phyloP scores from a whole-genome alignment of 2,329 filamentous ascomycete genomes.

The Exophiala viscosa region DNA sequence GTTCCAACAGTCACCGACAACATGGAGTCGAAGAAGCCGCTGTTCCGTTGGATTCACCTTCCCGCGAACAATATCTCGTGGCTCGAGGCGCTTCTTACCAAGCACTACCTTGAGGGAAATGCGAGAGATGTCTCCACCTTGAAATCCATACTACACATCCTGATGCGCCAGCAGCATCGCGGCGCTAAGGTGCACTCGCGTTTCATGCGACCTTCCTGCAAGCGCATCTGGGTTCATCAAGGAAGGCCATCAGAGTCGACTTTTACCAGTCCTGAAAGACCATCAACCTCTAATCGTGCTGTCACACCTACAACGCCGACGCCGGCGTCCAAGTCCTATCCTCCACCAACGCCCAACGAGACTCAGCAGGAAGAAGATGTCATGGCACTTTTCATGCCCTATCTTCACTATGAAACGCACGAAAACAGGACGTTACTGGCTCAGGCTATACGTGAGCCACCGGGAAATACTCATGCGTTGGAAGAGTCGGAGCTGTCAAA shows the following conservation, averaged over 20 bases:
- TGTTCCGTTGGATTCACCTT: slow-evolving; percentile 48
- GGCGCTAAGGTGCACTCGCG: slow-evolving; percentile 34
- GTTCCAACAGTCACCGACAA: slow-evolving; percentile 47
- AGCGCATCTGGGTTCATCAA: slow-evolving; percentile 3
- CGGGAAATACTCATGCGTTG: slow-evolving; percentile 13
- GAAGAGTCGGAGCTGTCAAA: slow-evolving; percentile 6
- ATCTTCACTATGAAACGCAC: slow-evolving; percentile 62
- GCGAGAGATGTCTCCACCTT: slow-evolving; percentile 61
- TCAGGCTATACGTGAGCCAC: slow-evolving; percentile 42
- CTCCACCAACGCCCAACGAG: not conserved
- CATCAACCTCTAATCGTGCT: not conserved
- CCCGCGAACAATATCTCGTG: slow-evolving; percentile 57
- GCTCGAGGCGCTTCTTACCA: slow-evolving; percentile 62
- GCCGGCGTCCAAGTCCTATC: not conserved
- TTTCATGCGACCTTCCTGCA: slow-evolving; percentile 25
- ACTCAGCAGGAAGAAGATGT: slow-evolving; percentile 8
- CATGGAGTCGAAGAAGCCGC: slow-evolving; percentile 39
- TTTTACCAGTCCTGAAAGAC: not conserved
- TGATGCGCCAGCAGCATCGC: slow-evolving; percentile 30
- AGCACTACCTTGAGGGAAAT: slow-evolving; percentile 61
- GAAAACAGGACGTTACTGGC: slow-evolving; percentile 55
- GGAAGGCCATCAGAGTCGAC: slow-evolving; percentile 1
- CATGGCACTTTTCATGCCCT: slow-evolving; percentile 54
- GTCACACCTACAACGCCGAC: not conserved
- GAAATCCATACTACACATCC: slow-evolving; percentile 47